Percentiles rank a stretch among this genome's conserved stretches.
Conservation (phyloP, 108 stramenopile genomes). For the Cyclotella sp. region DNA sequence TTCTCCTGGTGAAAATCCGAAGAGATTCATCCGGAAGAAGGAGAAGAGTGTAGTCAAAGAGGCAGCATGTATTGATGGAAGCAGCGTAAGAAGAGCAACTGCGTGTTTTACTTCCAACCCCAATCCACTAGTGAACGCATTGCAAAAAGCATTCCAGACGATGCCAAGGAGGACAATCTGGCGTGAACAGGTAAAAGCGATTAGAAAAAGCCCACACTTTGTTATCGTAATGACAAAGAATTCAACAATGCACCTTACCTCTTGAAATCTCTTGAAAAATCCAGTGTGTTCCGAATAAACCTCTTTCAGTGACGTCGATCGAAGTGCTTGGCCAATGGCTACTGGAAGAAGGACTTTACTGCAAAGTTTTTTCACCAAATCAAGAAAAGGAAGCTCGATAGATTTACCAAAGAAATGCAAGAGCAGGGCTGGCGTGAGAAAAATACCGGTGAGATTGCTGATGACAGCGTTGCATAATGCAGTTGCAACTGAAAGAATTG, state of each 20-base stretch:
- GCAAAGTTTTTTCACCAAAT: conserved; percentile 77
- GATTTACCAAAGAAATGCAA: conserved; percentile 76
- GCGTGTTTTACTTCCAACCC: conserved; percentile 69
- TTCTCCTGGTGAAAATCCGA: conserved; percentile 58
- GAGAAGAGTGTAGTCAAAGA: conserved; percentile 59
- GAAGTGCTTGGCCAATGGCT: conserved; percentile 77
- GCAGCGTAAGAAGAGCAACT: conserved; percentile 57
- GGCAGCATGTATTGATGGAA: conserved; percentile 73
- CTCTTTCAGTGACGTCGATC: conserved; percentile 61
- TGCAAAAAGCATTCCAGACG: conserved; percentile 93
- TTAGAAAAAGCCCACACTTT: conserved; percentile 20
- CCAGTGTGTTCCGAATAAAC: conserved; percentile 64
- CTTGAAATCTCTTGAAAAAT: conserved; percentile 82
- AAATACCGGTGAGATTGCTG: conserved; percentile 86
- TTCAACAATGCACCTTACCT: conserved; percentile 44
- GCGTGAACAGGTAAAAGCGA: background rate
- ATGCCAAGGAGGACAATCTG: conserved; percentile 83
- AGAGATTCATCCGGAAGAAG: conserved; percentile 56
- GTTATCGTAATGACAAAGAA: background rate
- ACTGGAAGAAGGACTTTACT: conserved; percentile 87
- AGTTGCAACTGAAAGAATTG: conserved; percentile 54
- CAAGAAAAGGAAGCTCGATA: conserved; percentile 79
- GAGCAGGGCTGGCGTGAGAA: conserved; percentile 89
- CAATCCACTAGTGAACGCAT: conserved; percentile 81
- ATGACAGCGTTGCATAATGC: conserved; percentile 92